Conservation (phyloP, 371 early-diverging fungal genomes). For the Dinochytrium kinnereticum region DNA sequence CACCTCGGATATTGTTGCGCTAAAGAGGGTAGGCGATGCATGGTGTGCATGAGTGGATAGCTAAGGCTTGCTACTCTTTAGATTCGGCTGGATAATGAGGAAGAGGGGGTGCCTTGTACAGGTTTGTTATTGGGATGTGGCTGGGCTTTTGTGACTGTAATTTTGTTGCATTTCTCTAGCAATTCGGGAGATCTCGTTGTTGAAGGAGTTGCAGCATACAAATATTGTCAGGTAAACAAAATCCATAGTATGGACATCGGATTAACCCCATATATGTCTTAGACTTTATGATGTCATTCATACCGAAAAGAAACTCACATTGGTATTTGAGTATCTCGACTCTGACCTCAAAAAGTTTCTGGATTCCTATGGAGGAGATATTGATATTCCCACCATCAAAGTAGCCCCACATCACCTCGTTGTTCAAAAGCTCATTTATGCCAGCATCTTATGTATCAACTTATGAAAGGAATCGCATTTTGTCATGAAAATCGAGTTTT, state of each 20-base stretch:
- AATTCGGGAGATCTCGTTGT: constrained; percentile 92
- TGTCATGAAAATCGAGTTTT: constrained; percentile 95
- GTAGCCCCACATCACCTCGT: constrained; percentile 12
- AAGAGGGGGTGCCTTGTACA: constrained; percentile 58
- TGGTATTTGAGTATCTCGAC: constrained; percentile 99
- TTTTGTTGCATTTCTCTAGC: constrained; percentile 31
- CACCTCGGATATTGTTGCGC: constrained; percentile 91
- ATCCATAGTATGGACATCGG: too few relatives aligned
- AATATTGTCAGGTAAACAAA: constrained; percentile 86
- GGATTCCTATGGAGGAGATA: constrained; percentile 61
- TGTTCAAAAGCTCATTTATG: background rate
- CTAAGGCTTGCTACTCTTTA: constrained; percentile 12
- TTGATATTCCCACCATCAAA: constrained; percentile 47
- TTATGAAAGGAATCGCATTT: constrained; percentile 88
- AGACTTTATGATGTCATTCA: constrained; percentile 97
- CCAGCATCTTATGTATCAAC: constrained; percentile 81
- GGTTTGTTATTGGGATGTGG: too few relatives aligned
- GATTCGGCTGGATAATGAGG: constrained; percentile 58
- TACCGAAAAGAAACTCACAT: constrained; percentile 94
- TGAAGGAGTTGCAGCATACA: constrained; percentile 94
- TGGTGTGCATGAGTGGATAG: background rate
- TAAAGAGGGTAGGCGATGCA: constrained; percentile 87
- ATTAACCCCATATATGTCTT: constrained; percentile 54
- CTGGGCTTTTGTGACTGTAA: background rate
- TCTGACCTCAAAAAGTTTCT: constrained; percentile 97